Evolutionary conservation across 2,329 filamentous ascomycete species (phyloP).

Genomic region (Epichloe sibirici): DNA sequence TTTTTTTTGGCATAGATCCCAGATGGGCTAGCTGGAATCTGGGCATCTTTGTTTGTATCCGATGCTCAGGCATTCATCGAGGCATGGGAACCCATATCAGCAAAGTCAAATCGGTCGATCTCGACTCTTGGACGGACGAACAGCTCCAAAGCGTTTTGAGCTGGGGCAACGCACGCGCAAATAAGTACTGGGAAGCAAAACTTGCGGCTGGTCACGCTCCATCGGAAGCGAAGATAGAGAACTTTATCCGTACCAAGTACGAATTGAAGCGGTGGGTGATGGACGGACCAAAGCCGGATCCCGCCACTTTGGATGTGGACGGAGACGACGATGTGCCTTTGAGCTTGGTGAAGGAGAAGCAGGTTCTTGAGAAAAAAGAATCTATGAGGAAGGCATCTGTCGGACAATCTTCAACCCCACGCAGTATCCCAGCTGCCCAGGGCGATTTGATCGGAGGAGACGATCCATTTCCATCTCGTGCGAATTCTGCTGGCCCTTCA

Average conservation of each 20-base stretch:
- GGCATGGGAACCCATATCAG: conserved; percentile 99
- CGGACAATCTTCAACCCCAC: conserved; percentile 27
- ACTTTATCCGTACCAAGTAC: conserved; percentile 98
- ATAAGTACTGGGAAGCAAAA: conserved; percentile 98
- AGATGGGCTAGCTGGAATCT: conserved; percentile 99
- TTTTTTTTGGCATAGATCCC: conserved; percentile 50
- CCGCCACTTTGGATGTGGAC: conserved; percentile 70
- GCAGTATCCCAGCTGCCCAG: conserved; percentile 30
- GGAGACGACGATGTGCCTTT: conserved; percentile 71
- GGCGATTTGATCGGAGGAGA: conserved; percentile 77
- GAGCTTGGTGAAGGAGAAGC: conserved; percentile 54
- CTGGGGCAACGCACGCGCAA: conserved; percentile 93
- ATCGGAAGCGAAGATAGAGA: conserved; percentile 96
- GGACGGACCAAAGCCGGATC: conserved; percentile 90
- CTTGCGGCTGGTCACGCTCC: conserved; percentile 81
- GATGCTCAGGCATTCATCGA: conserved; percentile 95
- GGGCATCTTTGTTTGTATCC: conserved; percentile 93
- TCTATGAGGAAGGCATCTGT: conserved; percentile 48
- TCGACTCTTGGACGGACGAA: conserved; percentile 97
- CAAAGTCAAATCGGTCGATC: conserved; percentile 92
- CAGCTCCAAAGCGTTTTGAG: conserved; percentile 85
- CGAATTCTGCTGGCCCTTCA: conserved; percentile 61
- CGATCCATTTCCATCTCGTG: conserved; percentile 53
- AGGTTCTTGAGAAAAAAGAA: conserved; percentile 47
- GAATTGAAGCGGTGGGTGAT: conserved; percentile 99